Evolutionary conservation across 192 early-diverging fungal genomes (phyloP), one percentile per base, ranked within the genome.

Genomic region (Entophlyctis luteolus): DNA sequence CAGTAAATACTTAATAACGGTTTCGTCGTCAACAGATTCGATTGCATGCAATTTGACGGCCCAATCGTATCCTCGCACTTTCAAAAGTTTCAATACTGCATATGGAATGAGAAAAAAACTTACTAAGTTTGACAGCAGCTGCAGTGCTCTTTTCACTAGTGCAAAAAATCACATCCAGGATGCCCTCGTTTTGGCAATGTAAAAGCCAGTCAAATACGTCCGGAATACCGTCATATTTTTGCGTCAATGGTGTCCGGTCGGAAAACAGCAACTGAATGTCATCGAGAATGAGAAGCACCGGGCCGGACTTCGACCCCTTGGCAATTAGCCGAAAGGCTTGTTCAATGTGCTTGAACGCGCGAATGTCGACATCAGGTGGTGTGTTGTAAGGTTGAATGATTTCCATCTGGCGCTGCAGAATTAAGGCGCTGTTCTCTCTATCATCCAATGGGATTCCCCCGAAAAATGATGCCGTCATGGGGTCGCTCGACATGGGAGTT

Each of bases 151-250:
- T 78, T 28, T 72, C 69, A 25, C 63, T 68, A 23, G 48, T 48
- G 55, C 77, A 78, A 28, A 78, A 72, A 10, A 72, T 39, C 10
- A 72, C 69, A 39, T 78, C 72, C 36, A 78, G 31, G 53, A 75
- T 55, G 14, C 71, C 72, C 29, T 75, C 73, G 20, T 35, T 31
- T 34, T 72, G 59, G 54, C 72, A 74, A 32, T 60, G 23, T 55
- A 74, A 42, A 27, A 78, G 48, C 77, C 77, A 78, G 20, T 71
- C 33, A 48, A 78, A 75, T 0, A 71, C 38, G 39, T 72, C 72
- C 14, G 67, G 31, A 55, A 78, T 60, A 20, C 60, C 70, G 20
- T 60, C 57, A 52, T 78, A 75, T 27, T 32, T 4, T 8, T 78
- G 72, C 18, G 33, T 16, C 12, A 78, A 48, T 16, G 68, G 52